phyloP scores from a whole-genome alignment of 2,329 filamentous ascomycete species.

The Pestalotiopsis fici region DNA sequence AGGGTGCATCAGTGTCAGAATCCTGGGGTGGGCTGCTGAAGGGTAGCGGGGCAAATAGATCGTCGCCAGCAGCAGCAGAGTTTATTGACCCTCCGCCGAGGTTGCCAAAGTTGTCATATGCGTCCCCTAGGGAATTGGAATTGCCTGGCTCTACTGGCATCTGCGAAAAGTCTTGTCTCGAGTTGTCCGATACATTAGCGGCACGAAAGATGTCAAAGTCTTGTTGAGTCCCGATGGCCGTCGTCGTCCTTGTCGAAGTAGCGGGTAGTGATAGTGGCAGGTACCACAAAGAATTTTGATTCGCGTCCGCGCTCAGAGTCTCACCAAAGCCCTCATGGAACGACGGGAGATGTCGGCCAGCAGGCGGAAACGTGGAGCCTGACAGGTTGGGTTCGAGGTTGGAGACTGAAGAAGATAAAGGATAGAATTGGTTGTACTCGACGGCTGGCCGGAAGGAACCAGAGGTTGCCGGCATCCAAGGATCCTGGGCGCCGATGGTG shows the following conservation, averaged over 20 bases:
- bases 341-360: neutral
- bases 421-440: neutral
- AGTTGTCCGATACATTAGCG: neutral
- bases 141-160: conserved; percentile 1
- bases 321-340: neutral
- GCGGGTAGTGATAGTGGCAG: neutral
- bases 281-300: neutral
- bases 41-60: neutral
- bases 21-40: neutral
- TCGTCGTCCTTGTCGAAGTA: neutral
- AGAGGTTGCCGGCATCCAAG: neutral
- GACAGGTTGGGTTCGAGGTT: neutral
- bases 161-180: neutral
- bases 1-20: neutral
- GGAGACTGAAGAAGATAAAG: neutral
- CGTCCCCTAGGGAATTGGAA: neutral
- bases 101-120: neutral
- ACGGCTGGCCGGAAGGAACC: neutral
- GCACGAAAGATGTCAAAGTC: neutral
- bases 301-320: neutral
- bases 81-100: neutral
- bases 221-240: neutral
- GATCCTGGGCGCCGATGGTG: neutral
- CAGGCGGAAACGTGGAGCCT: neutral
- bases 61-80: neutral